Base-by-base conservation (phyloP, 495 filamentous ascomycete genomes). In the Durotheca rogersii region DNA sequence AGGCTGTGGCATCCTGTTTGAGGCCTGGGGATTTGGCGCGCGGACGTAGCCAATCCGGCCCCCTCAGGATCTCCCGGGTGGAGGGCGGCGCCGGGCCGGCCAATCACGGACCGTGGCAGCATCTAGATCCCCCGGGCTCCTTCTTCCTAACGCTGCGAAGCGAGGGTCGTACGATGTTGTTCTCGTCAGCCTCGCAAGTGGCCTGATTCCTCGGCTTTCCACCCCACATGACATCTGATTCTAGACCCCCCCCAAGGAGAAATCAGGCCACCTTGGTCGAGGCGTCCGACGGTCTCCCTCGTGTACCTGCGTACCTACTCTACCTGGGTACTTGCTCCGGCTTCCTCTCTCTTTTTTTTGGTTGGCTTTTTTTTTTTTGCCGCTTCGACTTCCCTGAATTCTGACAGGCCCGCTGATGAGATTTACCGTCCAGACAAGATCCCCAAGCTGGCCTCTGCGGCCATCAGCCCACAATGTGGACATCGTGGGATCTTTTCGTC, bases 91-190 rank as follows among this genome's bases (percentile, higher is more conserved):
- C 20, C 0, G 11, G 14, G 16, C 37, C 30, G 23, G 10, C 56
- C 50, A 59, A 59, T 59, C 16, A 51, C 7, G 45, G 14, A 20
- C 31, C 18, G 16, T 7, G 20, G 4, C 38, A 9, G 34, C 58
- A 25, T 50, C 58, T 56, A 46, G 48, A 56, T 40, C 30, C 49
- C 43, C 38, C 36, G 30, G 16, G 35, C 41, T 44, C 37, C 17
- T 55, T 46, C n/a, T 46, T 51, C 21, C 43, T 33, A 40, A 44
- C 40, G 33, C 23, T 42, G 43, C 36, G 36, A 62, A 58, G 58
- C 58, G 48, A 44, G 32, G 49, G 60, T 66, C 62, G 61, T 66
- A 66, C 62, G 62, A 66, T 66, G 19, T 51, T 53, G 50, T 48
- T 35, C 46, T 38, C 15, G 35, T 54, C 47, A 66, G 59, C 62